These are phyloP conservation scores for Irpex rosettiformis DNA, from an alignment of 1,284 basidiomycete species.

Conservation along the genomic window DNA sequence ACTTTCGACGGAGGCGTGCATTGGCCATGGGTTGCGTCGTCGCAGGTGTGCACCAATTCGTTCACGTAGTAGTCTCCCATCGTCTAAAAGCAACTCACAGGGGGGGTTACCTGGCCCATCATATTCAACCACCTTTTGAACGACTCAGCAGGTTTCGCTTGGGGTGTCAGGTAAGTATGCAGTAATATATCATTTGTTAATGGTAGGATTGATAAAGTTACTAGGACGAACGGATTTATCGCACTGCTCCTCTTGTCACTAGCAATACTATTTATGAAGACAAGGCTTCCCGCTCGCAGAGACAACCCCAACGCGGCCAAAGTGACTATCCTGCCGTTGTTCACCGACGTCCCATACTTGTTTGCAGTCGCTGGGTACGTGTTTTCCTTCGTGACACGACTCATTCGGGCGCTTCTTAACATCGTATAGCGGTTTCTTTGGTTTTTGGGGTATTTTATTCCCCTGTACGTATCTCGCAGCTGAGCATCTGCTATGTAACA, in stretches of 20 bases:
- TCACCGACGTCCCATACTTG: conserved; percentile 22
- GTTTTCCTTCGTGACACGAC: not conserved
- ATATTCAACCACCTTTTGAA: conserved; percentile 46
- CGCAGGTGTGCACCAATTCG: conserved; percentile 21
- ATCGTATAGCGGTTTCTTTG: not conserved
- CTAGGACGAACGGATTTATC: too few relatives aligned
- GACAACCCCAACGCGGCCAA: conserved; percentile 5
- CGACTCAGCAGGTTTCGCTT: conserved; percentile 36
- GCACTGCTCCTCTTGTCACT: not conserved
- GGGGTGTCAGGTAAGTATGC: conserved; percentile 29
- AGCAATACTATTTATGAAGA: not conserved
- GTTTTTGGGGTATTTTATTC: not conserved
- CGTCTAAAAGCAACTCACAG: conserved; percentile 12
- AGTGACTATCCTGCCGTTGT: conserved; percentile 11
- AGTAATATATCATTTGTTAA: too few relatives aligned
- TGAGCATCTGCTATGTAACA: too few relatives aligned
- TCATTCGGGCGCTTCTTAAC: not conserved
- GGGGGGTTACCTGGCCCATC: conserved; percentile 44
- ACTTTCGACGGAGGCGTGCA: conserved; percentile 39
- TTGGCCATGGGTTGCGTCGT: conserved; percentile 44
- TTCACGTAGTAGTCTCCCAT: not conserved
- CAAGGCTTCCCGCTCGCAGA: too few relatives aligned
- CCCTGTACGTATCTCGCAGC: too few relatives aligned
- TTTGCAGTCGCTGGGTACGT: conserved; percentile 19
- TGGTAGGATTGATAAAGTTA: too few relatives aligned